Evolutionary conservation across 805 yeast genomes (phyloP).

Genomic region (Jamesozyma hellenica): DNA sequence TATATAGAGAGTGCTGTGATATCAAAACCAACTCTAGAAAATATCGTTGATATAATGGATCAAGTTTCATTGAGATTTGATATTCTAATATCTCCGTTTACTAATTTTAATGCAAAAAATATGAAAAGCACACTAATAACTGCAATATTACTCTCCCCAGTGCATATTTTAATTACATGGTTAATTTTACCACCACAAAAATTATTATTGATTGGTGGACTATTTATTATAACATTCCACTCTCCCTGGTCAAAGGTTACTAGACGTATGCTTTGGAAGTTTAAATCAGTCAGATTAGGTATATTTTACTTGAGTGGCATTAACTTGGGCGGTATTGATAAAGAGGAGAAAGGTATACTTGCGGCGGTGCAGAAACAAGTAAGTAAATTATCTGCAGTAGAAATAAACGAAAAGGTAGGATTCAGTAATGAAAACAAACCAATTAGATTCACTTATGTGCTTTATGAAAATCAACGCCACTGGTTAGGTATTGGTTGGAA

Average conservation of each 20-base stretch:
- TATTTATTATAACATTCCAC: conserved; percentile 67
- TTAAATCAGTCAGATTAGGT: conserved; percentile 54
- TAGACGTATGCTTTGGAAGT: conserved; percentile 76
- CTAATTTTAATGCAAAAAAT: conserved; percentile 70
- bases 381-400: conserved; percentile 25
- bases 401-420: not conserved
- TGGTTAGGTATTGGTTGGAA: conserved; percentile 99
- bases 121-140: conserved; percentile 73
- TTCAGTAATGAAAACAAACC: conserved; percentile 34
- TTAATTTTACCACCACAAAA: conserved; percentile 64
- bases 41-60: conserved; percentile 67
- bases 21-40: conserved; percentile 71
- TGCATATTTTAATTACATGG: conserved; percentile 60
- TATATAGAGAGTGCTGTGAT: conserved; percentile 42
- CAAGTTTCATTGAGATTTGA: conserved; percentile 69
- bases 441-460: conserved; percentile 80
- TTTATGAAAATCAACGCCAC: conserved; percentile 89
- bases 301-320: conserved; percentile 82
- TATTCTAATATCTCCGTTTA: conserved; percentile 68
- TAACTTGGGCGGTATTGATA: conserved; percentile 50
- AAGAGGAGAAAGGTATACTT: conserved; percentile 34
- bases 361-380: conserved; percentile 36
- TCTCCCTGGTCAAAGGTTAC: conserved; percentile 78
- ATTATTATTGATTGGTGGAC: conserved; percentile 48
- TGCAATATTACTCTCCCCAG: conserved; percentile 75